A percentile compares a stretch with the other conserved stretches of the same genome.
Evolutionary conservation across 2,329 filamentous ascomycete species (phyloP).

Genomic region (Didymella exigua): DNA sequence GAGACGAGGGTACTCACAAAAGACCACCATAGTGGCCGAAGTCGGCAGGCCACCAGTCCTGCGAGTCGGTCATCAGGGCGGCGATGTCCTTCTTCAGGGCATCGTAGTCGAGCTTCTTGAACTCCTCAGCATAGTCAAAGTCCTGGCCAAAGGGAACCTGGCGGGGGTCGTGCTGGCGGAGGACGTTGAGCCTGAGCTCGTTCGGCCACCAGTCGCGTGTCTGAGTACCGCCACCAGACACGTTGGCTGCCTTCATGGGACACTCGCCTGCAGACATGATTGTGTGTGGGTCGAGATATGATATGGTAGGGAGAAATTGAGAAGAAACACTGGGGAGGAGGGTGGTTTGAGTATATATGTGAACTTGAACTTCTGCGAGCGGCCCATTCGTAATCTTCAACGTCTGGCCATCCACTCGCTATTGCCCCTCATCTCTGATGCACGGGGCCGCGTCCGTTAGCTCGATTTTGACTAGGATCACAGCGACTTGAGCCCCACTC

Average conservation of each 20-base stretch:
- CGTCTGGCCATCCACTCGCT: conserved; percentile 33
- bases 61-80: conserved; percentile 76
- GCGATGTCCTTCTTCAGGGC: conserved; percentile 75
- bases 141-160: conserved; percentile 69
- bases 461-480: conserved; percentile 22
- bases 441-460: conserved; percentile 30
- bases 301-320: conserved; percentile 14
- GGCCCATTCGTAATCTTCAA: conserved; percentile 36
- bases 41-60: conserved; percentile 83
- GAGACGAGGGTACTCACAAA: conserved; percentile 52
- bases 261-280: conserved; percentile 45
- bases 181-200: conserved; percentile 69
- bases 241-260: conserved; percentile 43
- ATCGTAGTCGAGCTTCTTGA: conserved; percentile 73
- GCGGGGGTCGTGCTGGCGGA: conserved; percentile 70
- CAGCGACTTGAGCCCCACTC: conserved; percentile 11
- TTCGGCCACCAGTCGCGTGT: conserved; percentile 79
- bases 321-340: conserved; percentile 7
- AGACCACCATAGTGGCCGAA: conserved; percentile 82
- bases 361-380: conserved; percentile 25
- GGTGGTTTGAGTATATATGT: conserved; percentile 28
- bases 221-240: conserved; percentile 66
- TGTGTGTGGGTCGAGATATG: conserved; percentile 23
- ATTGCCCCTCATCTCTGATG: conserved; percentile 30
- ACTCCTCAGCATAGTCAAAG: conserved; percentile 75